These are phyloP conservation scores for Vanilla planifolia DNA, from an alignment of 106 monocot genomes.

Conservation along the genomic window DNA sequence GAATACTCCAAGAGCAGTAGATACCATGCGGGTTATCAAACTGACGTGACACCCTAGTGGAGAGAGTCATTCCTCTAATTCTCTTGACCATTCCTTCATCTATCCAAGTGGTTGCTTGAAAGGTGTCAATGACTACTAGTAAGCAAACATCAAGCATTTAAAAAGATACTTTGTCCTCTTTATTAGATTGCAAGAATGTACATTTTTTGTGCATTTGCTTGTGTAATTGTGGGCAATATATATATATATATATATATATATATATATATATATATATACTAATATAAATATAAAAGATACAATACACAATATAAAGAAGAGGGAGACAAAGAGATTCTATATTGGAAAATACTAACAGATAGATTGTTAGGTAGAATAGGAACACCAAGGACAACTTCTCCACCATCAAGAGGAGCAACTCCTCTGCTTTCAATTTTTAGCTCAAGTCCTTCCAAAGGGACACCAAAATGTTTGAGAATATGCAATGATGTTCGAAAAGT, in stretches of 20 bases:
- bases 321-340: too few relatives aligned
- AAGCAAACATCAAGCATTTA: too few relatives aligned
- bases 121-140: too few relatives aligned
- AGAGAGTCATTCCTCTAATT: slow-evolving; percentile 80
- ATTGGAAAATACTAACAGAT: slow-evolving; percentile 11
- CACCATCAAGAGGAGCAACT: slow-evolving; percentile 82
- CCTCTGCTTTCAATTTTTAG: slow-evolving; percentile 81
- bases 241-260: too few relatives aligned
- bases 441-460: slow-evolving; percentile 67
- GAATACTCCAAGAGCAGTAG: slow-evolving; percentile 74
- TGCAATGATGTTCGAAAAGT: slow-evolving; percentile 75
- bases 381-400: slow-evolving; percentile 67
- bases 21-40: slow-evolving; percentile 59
- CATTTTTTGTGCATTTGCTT: too few relatives aligned
- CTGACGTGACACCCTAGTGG: slow-evolving; percentile 71
- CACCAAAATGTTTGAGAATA: slow-evolving; percentile 84
- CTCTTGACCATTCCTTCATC: slow-evolving; percentile 97
- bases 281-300: too few relatives aligned
- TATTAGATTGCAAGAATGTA: too few relatives aligned
- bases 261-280: too few relatives aligned
- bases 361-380: slow-evolving; percentile 44
- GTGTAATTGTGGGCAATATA: too few relatives aligned
- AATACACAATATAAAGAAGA: too few relatives aligned
- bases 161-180: too few relatives aligned
- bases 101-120: slow-evolving; percentile 77